Evolutionary conservation across 257 asterid species (phyloP).

Genomic region (Knoxia roxburghii): DNA sequence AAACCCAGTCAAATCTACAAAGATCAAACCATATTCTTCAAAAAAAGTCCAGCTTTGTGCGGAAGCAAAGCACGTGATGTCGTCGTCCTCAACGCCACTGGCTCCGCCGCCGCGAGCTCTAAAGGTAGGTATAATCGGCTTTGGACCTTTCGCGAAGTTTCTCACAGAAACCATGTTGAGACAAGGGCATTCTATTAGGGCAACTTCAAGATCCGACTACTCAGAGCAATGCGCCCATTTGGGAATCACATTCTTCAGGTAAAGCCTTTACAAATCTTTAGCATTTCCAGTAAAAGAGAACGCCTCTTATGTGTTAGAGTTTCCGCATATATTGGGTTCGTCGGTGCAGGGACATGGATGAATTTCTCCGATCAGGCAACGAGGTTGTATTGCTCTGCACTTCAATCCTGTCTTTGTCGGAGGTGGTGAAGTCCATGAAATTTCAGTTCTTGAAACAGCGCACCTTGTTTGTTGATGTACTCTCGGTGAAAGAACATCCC

Average conservation of each 20-base stretch:
- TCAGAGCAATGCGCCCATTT: slow-evolving; percentile 45
- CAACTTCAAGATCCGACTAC: slow-evolving; percentile 79
- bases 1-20: too few relatives aligned
- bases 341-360: slow-evolving; percentile 44
- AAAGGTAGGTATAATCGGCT: slow-evolving; percentile 69
- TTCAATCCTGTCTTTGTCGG: slow-evolving; percentile 62
- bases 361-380: slow-evolving; percentile 50
- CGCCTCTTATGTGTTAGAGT: neutral
- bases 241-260: slow-evolving; percentile 69
- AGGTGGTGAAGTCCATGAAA: slow-evolving; percentile 55
- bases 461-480: slow-evolving; percentile 73
- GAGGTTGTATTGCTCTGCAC: slow-evolving; percentile 41
- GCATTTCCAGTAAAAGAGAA: neutral
- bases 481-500: slow-evolving; percentile 80
- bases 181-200: slow-evolving; percentile 58
- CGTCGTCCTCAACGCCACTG: slow-evolving; percentile 27
- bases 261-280: neutral
- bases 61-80: slow-evolving; percentile 16
- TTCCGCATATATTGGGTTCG: neutral
- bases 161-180: slow-evolving; percentile 56
- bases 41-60: neutral
- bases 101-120: slow-evolving; percentile 26
- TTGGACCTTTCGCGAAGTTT: slow-evolving; percentile 83
- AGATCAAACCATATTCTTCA: too few relatives aligned
- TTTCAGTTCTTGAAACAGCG: slow-evolving; percentile 42